Conservation (phyloP, 176 grass and related monocot genomes). For the Aegilops longissima region DNA sequence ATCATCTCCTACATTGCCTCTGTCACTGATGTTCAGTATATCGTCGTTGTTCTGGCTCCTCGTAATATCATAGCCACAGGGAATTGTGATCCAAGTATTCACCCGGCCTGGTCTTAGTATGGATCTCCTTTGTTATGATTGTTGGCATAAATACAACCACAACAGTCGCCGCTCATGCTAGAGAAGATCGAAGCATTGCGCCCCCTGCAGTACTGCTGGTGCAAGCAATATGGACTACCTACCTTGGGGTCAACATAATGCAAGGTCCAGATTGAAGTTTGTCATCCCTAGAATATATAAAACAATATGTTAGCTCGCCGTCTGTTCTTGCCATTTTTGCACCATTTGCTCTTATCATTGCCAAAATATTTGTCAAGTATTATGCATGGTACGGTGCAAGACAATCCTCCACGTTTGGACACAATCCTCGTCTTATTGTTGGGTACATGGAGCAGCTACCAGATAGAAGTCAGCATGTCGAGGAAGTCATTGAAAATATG, state of each 20-base stretch:
- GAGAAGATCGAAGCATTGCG: not conserved
- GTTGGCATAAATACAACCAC: not conserved
- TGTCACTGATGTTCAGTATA: not conserved
- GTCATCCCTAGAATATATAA: not conserved
- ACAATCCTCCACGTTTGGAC: not conserved
- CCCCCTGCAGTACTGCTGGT: not conserved
- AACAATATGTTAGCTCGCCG: too few species aligned
- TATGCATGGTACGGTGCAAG: not conserved
- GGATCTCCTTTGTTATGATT: conserved; percentile 1
- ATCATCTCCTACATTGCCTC: conserved; percentile 10
- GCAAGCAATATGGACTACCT: not conserved
- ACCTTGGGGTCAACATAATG: not conserved
- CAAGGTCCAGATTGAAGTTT: not conserved
- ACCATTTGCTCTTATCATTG: not conserved
- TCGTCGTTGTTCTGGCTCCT: fast-evolving
- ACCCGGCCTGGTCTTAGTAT: not conserved
- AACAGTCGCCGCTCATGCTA: not conserved
- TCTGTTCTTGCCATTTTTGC: not conserved
- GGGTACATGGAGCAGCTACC: conserved; percentile 15
- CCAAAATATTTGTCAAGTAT: not conserved
- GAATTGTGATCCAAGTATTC: not conserved
- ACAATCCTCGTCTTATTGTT: not conserved
- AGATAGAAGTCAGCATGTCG: not conserved
- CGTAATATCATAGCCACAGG: not conserved
- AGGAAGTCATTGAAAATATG: not conserved